A percentile compares a stretch with the other conserved stretches of the same genome.
Conservation (phyloP, 2,329 filamentous ascomycete genomes). For the Botrytis fragariae region DNA sequence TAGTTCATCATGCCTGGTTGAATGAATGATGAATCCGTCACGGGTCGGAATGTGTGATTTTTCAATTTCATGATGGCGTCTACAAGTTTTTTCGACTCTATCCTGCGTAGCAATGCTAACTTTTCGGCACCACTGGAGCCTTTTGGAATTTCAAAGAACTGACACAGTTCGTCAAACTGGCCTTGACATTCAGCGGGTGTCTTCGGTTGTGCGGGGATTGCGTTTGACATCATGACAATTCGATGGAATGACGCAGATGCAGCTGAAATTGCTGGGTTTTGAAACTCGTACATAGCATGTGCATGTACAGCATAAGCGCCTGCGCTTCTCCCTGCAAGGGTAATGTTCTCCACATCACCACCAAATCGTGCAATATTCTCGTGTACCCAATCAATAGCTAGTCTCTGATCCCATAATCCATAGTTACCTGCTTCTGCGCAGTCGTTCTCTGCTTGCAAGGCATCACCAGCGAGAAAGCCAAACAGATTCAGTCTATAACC, state of each 20-base stretch:
- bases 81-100: conserved; percentile 39
- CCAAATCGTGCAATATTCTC: conserved; percentile 58
- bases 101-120: conserved; percentile 38
- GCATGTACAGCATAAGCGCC: conserved; percentile 51
- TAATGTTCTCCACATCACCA: conserved; percentile 54
- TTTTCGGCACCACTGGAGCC: conserved; percentile 35
- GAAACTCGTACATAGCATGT: conserved; percentile 26
- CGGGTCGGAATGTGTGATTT: conserved; percentile 47
- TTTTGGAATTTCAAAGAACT: conserved; percentile 37
- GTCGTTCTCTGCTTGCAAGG: conserved; percentile 46
- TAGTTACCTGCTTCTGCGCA: conserved; percentile 33
- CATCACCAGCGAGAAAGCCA: conserved; percentile 37
- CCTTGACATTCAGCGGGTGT: conserved; percentile 39
- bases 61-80: conserved; percentile 41
- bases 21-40: conserved; percentile 45
- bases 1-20: conserved; percentile 42
- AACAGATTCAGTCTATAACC: conserved; percentile 37
- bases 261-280: conserved; percentile 24
- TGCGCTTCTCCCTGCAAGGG: conserved; percentile 53
- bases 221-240: conserved; percentile 47
- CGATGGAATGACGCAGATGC: conserved; percentile 37
- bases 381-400: conserved; percentile 57
- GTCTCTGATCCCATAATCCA: conserved; percentile 59
- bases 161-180: conserved; percentile 46
- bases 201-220: conserved; percentile 46